Percentiles rank a stretch among this genome's conserved stretches.
Conservation (phyloP, 441 rosid species). For the Lepidium campestre region DNA sequence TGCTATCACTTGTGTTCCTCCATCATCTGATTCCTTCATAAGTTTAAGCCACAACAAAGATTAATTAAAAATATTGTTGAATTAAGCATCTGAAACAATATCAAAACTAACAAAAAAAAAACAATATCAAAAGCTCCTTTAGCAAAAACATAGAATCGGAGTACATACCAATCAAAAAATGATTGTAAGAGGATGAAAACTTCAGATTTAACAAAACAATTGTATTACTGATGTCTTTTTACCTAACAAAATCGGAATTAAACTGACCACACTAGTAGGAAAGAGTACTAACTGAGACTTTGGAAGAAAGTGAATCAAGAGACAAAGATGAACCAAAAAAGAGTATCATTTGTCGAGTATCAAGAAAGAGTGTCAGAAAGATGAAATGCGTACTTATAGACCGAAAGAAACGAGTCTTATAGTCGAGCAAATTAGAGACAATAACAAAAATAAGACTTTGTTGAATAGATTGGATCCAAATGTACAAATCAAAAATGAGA, state of each 20-base stretch:
- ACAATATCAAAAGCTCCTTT: too few relatives aligned
- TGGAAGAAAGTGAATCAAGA: background rate
- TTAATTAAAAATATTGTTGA: too few relatives aligned
- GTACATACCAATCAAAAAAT: background rate
- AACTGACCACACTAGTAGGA: background rate
- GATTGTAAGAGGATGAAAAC: background rate
- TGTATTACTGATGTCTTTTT: background rate
- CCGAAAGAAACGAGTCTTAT: slow-evolving; percentile 4
- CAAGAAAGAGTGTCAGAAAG: too few relatives aligned
- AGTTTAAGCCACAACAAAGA: too few relatives aligned
- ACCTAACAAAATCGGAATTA: background rate
- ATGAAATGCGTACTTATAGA: slow-evolving; percentile 32
- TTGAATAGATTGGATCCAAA: slow-evolving; percentile 28
- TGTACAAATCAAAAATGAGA: background rate
- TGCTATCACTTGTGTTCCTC: too few relatives aligned
- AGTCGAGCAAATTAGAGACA: background rate
- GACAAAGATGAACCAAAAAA: slow-evolving; percentile 4
- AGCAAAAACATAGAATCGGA: background rate
- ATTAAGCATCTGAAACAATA: too few relatives aligned
- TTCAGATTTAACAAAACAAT: background rate
- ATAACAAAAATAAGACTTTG: background rate
- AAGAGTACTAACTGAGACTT: background rate
- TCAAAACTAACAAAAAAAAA: too few relatives aligned
- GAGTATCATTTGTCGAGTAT: background rate
- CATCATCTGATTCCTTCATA: too few relatives aligned